Evolutionary conservation across 371 early-diverging fungal genomes (phyloP).

Genomic region (Phascolomyces articulosus): DNA sequence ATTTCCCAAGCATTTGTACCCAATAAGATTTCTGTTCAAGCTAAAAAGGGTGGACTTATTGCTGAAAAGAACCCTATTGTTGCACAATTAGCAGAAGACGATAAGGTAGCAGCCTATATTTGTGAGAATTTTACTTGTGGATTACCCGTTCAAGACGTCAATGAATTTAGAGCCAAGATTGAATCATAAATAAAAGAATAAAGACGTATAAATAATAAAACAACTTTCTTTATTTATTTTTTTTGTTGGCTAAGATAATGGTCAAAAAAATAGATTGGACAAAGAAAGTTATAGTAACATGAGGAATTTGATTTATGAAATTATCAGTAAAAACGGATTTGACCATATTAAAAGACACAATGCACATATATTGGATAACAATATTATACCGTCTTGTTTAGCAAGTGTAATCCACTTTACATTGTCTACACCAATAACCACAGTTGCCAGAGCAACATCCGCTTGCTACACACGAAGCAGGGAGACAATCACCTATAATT

Average conservation of each 20-base stretch:
- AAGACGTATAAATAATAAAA: not conserved
- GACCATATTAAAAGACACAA: too few species aligned
- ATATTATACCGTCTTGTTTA: too few species aligned
- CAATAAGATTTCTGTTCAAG: conserved; percentile 38
- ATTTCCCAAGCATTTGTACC: conserved; percentile 41
- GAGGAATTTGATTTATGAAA: too few species aligned
- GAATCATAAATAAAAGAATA: not conserved
- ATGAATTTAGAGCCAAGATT: conserved; percentile 2
- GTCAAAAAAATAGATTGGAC: too few species aligned
- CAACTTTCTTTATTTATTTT: too few species aligned
- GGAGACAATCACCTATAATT: conserved; percentile 1
- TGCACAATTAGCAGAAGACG: conserved; percentile 20
- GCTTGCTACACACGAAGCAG: not conserved
- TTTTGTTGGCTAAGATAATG: too few species aligned
- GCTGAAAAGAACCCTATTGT: conserved; percentile 29
- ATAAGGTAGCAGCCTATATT: conserved; percentile 29
- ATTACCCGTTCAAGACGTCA: conserved; percentile 33
- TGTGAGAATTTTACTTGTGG: conserved; percentile 57
- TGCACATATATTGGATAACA: too few species aligned
- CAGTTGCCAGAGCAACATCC: conserved; percentile 13
- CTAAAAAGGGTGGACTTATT: conserved; percentile 29
- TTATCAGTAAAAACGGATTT: too few species aligned
- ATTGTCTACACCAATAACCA: conserved; percentile 6
- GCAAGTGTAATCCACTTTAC: not conserved
- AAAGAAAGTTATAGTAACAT: too few species aligned